Base-by-base conservation (phyloP, 306 rosid species). In the Acacia crassicarpa region DNA sequence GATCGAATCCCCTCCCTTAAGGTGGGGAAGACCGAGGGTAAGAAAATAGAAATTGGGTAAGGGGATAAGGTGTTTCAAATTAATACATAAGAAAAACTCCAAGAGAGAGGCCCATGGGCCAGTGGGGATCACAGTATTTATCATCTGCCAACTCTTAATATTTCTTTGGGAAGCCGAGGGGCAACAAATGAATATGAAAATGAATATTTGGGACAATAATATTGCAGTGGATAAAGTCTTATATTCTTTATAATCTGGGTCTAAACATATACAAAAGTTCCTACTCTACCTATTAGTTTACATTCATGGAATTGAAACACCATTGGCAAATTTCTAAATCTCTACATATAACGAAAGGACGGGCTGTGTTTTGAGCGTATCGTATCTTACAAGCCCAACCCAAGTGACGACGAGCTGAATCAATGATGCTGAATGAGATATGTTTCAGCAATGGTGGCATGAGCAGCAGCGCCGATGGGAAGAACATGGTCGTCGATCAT, bases 361-460 rank as follows among this genome's bases (percentile, higher is more conserved):
- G 67, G 58, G 54, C 46, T 20, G 30, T 9, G 38, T 27, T 67
- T 44, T 1, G 54, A 76, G 33, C 14, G 53, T 9, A 48, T 1
- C 4, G 4, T 46, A 13, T 48, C 14, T 51, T 16, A 4, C 19
- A 17, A 51, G 22, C 22, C 22, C 22, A 51, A 6, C 58, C 58
- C 58, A 51, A 51, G 46, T 44, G 13, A 44, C 13, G 3, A 44
- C 3, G n/a, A 12, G 14, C 17, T 51, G 45, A 32, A 78, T 85
- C 67, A 83, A 6, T 75, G 67, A 15, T 75, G 92, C 78, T 94
- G 89, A 65, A 78, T 86, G 82, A 92, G 97, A 86, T 91, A 94
- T 77, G 97, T 91, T 81, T 94, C 98, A 15, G 97, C 97, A 33
- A 94, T 89, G 69, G 92, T 83, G 78, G 98, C 97, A 53, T 93